Percentiles rank a stretch among this genome's conserved stretches.
These are phyloP conservation scores for Cyberlindnera maclurae DNA, from an alignment of 805 yeast genomes.

Conservation along the genomic window DNA sequence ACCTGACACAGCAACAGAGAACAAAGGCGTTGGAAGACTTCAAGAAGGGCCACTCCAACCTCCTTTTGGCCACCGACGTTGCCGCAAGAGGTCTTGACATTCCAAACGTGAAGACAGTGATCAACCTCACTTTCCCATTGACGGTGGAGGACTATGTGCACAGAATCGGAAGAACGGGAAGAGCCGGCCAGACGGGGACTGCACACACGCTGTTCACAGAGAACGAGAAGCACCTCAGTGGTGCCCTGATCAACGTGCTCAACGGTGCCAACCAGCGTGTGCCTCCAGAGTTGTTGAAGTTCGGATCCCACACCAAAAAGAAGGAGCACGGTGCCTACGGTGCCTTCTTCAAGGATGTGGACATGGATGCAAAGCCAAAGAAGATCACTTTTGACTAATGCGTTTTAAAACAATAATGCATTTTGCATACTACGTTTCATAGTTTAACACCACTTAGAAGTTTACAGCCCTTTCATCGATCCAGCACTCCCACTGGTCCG, in stretches of 20 bases:
- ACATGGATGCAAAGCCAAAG: constrained; percentile 74
- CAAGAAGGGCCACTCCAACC: constrained; percentile 67
- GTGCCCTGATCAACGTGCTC: constrained; percentile 86
- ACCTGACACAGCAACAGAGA: constrained; percentile 86
- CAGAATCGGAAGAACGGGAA: constrained; percentile 95
- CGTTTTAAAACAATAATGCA: not conserved
- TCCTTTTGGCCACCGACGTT: constrained; percentile 94
- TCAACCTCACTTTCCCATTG: constrained; percentile 91
- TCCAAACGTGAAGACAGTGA: constrained; percentile 93
- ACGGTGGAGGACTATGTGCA: constrained; percentile 97
- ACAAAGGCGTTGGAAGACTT: constrained; percentile 79
- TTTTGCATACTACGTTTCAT: not conserved
- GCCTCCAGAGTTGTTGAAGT: constrained; percentile 89
- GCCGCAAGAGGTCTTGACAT: constrained; percentile 98
- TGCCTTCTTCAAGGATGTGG: constrained; percentile 92
- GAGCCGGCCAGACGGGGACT: constrained; percentile 93
- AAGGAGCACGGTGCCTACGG: constrained; percentile 98
- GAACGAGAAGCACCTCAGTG: constrained; percentile 92
- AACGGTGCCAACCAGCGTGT: constrained; percentile 93
- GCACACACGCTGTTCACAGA: constrained; percentile 96
- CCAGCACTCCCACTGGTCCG: constrained; percentile 69
- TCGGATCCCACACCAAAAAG: constrained; percentile 97
- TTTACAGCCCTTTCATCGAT: constrained; percentile 68
- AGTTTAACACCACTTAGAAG: constrained; percentile 14
- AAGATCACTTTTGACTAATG: constrained; percentile 79